Conservation (phyloP, 768 basidiomycete species). For the Daedaleopsis sinensis region DNA sequence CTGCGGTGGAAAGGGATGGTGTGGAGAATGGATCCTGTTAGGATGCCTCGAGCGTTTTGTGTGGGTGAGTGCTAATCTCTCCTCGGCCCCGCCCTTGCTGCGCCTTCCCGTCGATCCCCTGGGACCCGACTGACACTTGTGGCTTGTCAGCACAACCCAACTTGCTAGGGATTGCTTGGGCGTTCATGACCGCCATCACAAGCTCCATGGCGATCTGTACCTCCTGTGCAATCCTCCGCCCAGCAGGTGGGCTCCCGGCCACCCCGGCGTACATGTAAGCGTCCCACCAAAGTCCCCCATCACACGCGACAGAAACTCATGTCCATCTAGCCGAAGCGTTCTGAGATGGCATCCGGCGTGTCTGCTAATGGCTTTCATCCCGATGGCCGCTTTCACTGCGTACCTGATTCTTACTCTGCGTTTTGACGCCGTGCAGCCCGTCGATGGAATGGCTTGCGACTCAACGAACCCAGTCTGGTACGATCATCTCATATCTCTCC, state of each 20-base stretch:
- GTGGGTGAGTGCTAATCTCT: slow-evolving; percentile 41
- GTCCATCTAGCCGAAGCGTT: slow-evolving; percentile 35
- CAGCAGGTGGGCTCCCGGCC: slow-evolving; percentile 6
- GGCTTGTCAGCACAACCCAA: slow-evolving; percentile 23
- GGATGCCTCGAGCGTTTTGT: slow-evolving; percentile 63
- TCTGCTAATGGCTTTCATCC: slow-evolving; percentile 49
- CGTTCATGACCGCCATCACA: slow-evolving; percentile 27
- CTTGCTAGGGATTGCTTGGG: slow-evolving; percentile 24
- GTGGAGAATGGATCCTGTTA: slow-evolving; percentile 62
- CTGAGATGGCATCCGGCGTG: slow-evolving; percentile 53
- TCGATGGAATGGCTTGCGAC: slow-evolving; percentile 62
- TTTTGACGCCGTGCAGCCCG: slow-evolving; percentile 47
- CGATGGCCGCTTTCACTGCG: slow-evolving; percentile 45
- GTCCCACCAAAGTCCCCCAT: not conserved
- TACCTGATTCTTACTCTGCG: slow-evolving; percentile 48
- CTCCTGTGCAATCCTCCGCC: slow-evolving; percentile 21
- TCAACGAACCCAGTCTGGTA: slow-evolving; percentile 61
- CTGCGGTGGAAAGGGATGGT: slow-evolving; percentile 51
- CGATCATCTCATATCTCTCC: slow-evolving; percentile 19
- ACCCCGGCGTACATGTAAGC: slow-evolving; percentile 12
- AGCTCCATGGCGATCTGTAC: slow-evolving; percentile 29
- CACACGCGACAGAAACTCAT: slow-evolving; percentile 1
- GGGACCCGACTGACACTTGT: too few relatives aligned
- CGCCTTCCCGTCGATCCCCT: too few relatives aligned
- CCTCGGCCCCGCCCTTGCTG: not conserved